Evolutionary conservation across 495 filamentous ascomycete species (phyloP), one percentile per base, ranked within the genome.

Genomic region (Pseudomonodictys pantanalensis): DNA sequence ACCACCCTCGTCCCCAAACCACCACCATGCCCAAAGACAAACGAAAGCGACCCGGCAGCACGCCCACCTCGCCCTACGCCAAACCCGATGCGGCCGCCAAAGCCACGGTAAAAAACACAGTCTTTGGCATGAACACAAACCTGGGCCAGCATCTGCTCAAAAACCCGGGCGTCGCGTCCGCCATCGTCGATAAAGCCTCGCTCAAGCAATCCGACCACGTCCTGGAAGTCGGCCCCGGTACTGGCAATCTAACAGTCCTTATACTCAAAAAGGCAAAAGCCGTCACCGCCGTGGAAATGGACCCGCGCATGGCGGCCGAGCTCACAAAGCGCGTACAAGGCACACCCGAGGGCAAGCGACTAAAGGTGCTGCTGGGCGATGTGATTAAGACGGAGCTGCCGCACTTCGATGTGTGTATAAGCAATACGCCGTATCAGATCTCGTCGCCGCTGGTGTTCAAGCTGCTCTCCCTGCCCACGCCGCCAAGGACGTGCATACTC

Each of bases 281-380:
- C n/a, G 60, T 91, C 30, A 88, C 95, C 18, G 92, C 91, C 3
- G 90, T 96, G 29, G 92, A 97, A 77, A 81, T 95, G 75, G 92
- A 97, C 72, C 92, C 92, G 42, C 81, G 92, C 67, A 97, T 97
- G 93, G 92, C 92, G 4, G 92, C 92, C 25, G 93, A 97, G 72
- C 82, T 96, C 62, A 96, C 92, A 42, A 97, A 97, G 70, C 87
- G 91, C 58, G 90, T 97, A 25, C 90, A 95, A 71, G 90, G 87
- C 17, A 92, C 83, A 38, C 88, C 91, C 7, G 79, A 85, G 56
- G 84, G 86, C 65, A 92, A 90, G 68, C 79, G 85, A 62, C 74
- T 97, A 38, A 89, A 95, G 47, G 83, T 97, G 24, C 77, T 95
- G 35, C 78, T 97, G 1, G 93, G 92, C 11, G 92, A 97, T 72